These are phyloP conservation scores for Calonectria pteridis DNA, from an alignment of 2,329 filamentous ascomycete genomes.

Conservation along the genomic window DNA sequence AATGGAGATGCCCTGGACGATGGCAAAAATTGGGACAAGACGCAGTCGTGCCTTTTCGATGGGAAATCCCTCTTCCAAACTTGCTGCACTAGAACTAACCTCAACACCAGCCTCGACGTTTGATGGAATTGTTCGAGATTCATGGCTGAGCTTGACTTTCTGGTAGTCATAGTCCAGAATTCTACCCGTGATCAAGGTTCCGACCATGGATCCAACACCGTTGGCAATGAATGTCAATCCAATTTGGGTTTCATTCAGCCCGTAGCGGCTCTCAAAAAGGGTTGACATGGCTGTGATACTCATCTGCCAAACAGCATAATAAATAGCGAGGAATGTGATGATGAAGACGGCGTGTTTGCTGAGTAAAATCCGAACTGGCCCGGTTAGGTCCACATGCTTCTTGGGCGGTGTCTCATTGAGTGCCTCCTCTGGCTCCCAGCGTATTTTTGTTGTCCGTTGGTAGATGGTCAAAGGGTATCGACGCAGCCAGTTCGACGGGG, in stretches of 20 bases:
- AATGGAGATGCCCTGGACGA: constrained; percentile 60
- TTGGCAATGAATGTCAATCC: constrained; percentile 67
- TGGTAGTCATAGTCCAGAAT: constrained; percentile 65
- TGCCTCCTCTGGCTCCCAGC: constrained; percentile 26
- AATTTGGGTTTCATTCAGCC: constrained; percentile 57
- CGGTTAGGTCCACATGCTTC: constrained; percentile 58
- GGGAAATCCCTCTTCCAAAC: constrained; percentile 52
- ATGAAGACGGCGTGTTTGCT: constrained; percentile 58
- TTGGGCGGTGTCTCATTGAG: not conserved
- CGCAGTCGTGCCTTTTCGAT: constrained; percentile 65
- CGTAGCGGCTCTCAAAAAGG: constrained; percentile 59
- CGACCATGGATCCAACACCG: constrained; percentile 66
- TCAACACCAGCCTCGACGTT: not conserved
- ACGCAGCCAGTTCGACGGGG: constrained; percentile 44
- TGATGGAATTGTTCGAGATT: not conserved
- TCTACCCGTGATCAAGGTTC: constrained; percentile 64
- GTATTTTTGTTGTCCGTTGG: constrained; percentile 45
- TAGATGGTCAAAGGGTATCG: constrained; percentile 51
- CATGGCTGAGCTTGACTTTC: constrained; percentile 48
- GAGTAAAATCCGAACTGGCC: constrained; percentile 60
- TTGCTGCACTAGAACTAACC: too few relatives aligned
- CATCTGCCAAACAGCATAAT: constrained; percentile 69
- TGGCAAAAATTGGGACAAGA: constrained; percentile 58
- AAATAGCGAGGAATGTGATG: constrained; percentile 61
- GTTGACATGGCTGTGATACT: constrained; percentile 65